These are phyloP conservation scores for Lentinula raphanica DNA, from an alignment of 768 basidiomycete species.

Conservation along the genomic window DNA sequence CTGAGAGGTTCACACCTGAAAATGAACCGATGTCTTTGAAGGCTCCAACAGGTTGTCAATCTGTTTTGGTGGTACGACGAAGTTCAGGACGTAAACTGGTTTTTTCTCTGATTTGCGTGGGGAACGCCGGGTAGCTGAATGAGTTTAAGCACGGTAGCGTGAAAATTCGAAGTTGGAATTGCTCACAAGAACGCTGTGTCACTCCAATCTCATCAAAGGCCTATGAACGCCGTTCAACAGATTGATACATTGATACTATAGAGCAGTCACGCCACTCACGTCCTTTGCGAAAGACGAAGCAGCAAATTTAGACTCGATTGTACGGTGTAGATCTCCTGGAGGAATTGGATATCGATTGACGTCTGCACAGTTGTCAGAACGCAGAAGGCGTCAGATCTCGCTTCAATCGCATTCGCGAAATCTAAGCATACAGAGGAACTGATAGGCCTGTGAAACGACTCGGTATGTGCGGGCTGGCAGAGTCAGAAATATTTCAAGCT, in stretches of 20 bases:
- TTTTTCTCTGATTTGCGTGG: slow-evolving; percentile 75
- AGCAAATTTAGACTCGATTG: slow-evolving; percentile 62
- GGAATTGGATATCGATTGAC: slow-evolving; percentile 74
- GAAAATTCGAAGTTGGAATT: background rate
- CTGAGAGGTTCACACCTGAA: slow-evolving; percentile 46
- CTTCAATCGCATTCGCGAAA: background rate
- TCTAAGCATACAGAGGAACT: slow-evolving; percentile 81
- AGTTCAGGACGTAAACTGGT: slow-evolving; percentile 78
- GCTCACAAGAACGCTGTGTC: slow-evolving; percentile 33
- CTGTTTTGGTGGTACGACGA: slow-evolving; percentile 57
- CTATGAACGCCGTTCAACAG: slow-evolving; percentile 27
- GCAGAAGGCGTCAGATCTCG: background rate
- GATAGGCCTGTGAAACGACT: slow-evolving; percentile 54
- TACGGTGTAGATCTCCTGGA: slow-evolving; percentile 55
- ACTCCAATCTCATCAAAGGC: slow-evolving; percentile 66
- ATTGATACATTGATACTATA: background rate
- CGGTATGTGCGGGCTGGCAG: background rate
- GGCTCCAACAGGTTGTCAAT: slow-evolving; percentile 82
- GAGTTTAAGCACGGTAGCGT: background rate
- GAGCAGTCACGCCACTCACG: slow-evolving; percentile 32
- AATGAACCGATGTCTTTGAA: slow-evolving; percentile 59
- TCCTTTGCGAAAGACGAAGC: slow-evolving; percentile 71
- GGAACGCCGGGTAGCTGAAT: slow-evolving; percentile 56
- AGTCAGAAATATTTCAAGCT: background rate
- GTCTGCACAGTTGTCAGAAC: slow-evolving; percentile 49